Base-by-base conservation (phyloP, 306 rosid species). In the Cercis canadensis region DNA sequence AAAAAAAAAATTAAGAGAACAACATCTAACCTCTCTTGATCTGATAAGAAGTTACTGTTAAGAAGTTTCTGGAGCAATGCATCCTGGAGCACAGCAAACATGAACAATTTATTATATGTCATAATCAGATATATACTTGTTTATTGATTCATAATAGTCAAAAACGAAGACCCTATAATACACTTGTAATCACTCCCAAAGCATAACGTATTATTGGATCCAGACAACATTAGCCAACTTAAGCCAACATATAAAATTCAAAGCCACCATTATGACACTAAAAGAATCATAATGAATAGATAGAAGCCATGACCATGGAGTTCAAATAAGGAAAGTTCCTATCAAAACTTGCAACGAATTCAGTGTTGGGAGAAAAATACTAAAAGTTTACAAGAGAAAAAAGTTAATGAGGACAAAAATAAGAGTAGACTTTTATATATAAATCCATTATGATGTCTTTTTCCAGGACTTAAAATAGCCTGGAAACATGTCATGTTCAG, bases 51-150 rank as follows among this genome's bases (percentile, higher is more conserved):
- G 62, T 76, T 51, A 54, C 83, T 90, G 44, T 44, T 68, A 4
- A 90, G 59, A 88, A 93, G 97, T 55, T 80, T 93, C 86, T 84
- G 93, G 51, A 92, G 96, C 83, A 90, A 78, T 17, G 87, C 88
- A 80, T 93, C 96, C 98, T 93, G 88, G 68, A 82, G 74, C 72
- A 62, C 69, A 58, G 68, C 39, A 73, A 80, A 57, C 45, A 61
- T 33, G 53, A 78, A 59, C 13, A 53, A 5, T 36, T 46, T 14
- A 34, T 54, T 21, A 70, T 45, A 31, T 57, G 37, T 6, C 36
- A 44, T 53, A 53, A 69, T 29, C 54, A 50, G 53, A 64, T 77
- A 57, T 46, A 16, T 17, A 11, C 4, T 56, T 46, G 37, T 64
- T 68, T n/a, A 32, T 76, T 55, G 51, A 67, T 24, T 21, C 34